Evolutionary conservation across 1,284 basidiomycete species (phyloP), one percentile per base, ranked within the genome.

Genomic region (Stygiomarasmius scandens): DNA sequence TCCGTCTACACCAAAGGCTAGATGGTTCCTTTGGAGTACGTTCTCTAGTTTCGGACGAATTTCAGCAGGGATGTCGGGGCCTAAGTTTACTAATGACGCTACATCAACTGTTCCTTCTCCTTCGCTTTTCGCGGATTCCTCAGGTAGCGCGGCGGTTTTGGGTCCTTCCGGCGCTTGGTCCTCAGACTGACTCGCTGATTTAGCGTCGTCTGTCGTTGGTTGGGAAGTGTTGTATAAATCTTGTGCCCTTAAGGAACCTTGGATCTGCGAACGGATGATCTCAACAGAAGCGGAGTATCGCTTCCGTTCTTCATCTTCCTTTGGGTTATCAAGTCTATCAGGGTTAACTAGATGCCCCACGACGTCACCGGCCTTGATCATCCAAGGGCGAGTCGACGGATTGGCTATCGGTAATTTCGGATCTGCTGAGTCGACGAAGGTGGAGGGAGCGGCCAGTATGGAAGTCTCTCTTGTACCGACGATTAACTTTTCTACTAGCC

Each of bases 1-100:
- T 19, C 65, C 67, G 57, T 68, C 64, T 2, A 69, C 51, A 1
- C 63, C 66, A 56, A 70, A 70, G 2, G 66, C 69, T 20, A 14
- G 1, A 43, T 46, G 10, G 67, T 67, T 6, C 66, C 22, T 3
- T 60, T 58, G 23, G 64, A 59, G 8, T 63, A 48, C 24, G 59
- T 41, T 6, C 55, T 59, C 58, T 64, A 61, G 50, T 24, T 24
- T 11, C 3, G 32, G 34, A 4, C 38, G 5, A 2, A 66, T 49
- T 34, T 65, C 59, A n/a, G 67, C 60, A 2, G 22, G n/a, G 29
- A 52, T 48, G 29, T 29, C 51, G 6, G 38, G 51, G 11, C 51
- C 38, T n/a, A 41, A 16, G 16, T 41, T 41, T 5, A 41, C 38
- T 9, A 41, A 16, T 9, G 38, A 41, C 4, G 38, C 38, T 41